These are phyloP conservation scores for Pichia phayaonensis DNA, from an alignment of 805 yeast species.

Conservation along the genomic window DNA sequence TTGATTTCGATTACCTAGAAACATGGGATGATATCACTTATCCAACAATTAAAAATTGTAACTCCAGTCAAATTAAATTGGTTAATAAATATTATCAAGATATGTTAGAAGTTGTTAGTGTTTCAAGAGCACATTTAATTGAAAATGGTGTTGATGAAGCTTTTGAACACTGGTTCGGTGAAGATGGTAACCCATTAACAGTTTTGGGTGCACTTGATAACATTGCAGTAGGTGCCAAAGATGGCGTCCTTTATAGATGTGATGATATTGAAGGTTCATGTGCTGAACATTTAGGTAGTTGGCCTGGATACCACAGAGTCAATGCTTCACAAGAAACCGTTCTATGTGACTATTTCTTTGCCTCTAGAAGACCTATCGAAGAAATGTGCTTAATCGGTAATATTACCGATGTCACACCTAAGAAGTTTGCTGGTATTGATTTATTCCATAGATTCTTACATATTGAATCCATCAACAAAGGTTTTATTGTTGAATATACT, in stretches of 20 bases:
- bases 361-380: constrained; percentile 25
- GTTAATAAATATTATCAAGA: constrained; percentile 27
- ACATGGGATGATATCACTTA: constrained; percentile 9
- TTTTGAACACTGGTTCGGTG: constrained; percentile 32
- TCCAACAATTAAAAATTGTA: constrained; percentile 12
- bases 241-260: constrained; percentile 31
- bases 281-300: constrained; percentile 22
- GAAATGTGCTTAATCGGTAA: constrained; percentile 32
- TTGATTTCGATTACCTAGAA: background rate
- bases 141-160: constrained; percentile 28
- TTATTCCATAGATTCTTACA: constrained; percentile 34
- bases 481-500: constrained; percentile 30
- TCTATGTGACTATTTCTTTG: constrained; percentile 33
- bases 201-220: constrained; percentile 32
- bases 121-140: constrained; percentile 31
- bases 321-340: constrained; percentile 32
- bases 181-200: constrained; percentile 26
- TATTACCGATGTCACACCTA: constrained; percentile 22
- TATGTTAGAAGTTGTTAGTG: constrained; percentile 26
- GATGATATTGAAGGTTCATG: constrained; percentile 34
- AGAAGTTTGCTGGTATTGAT: constrained; percentile 31
- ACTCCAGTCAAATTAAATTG: constrained; percentile 15
- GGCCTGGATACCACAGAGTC: constrained; percentile 36
- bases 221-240: constrained; percentile 28
- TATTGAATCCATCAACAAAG: constrained; percentile 26